Conservation (phyloP, 192 early-diverging fungal genomes). For the Lobosporangium transversale region DNA sequence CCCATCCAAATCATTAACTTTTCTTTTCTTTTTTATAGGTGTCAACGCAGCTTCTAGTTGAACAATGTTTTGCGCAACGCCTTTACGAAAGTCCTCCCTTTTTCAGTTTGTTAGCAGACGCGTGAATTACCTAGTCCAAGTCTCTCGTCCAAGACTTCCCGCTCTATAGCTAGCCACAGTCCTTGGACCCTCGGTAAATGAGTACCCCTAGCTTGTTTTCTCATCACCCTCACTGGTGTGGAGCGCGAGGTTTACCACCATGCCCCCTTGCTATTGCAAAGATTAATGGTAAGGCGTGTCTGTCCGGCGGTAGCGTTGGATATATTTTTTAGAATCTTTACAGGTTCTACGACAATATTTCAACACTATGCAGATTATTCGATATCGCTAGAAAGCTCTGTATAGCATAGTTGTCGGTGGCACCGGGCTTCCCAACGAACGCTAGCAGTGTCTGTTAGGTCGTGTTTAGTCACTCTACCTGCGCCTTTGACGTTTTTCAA, state of each 20-base stretch:
- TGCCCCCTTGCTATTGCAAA: conserved; percentile 19
- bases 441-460: conserved; percentile 36
- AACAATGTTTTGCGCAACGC: conserved; percentile 36
- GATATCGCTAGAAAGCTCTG: conserved; percentile 31
- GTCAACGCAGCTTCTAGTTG: conserved; percentile 44
- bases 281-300: conserved; percentile 25
- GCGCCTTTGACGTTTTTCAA: conserved; percentile 22
- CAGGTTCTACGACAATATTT: not conserved
- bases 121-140: too few relatives aligned
- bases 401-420: conserved; percentile 27
- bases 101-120: too few relatives aligned
- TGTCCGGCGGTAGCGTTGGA: conserved; percentile 22
- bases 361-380: conserved; percentile 31
- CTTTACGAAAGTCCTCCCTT: conserved; percentile 38
- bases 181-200: too few relatives aligned
- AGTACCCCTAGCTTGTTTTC: not conserved
- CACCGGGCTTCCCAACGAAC: conserved; percentile 34
- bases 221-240: conserved; percentile 13
- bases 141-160: too few relatives aligned
- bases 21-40: conserved; percentile 7
- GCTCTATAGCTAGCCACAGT: too few relatives aligned
- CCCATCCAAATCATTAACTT: conserved; percentile 21
- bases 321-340: conserved; percentile 14
- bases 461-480: conserved; percentile 41
- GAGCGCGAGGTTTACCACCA: conserved; percentile 27